These are phyloP conservation scores for Fraxinus sp. DNA, from an alignment of 305 asterid species.

Conservation along the genomic window DNA sequence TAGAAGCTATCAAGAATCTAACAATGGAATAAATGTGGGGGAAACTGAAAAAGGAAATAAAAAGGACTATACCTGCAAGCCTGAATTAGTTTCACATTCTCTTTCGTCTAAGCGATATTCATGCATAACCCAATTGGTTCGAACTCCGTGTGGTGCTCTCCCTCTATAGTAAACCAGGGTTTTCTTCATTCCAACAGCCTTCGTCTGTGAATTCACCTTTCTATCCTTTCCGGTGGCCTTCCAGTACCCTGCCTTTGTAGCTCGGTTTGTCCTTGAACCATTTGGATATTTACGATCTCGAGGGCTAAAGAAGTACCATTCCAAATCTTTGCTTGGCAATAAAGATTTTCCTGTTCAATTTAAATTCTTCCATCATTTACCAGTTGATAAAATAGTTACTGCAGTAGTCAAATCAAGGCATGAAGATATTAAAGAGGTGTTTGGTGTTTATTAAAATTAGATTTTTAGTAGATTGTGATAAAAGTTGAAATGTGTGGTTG, in stretches of 20 bases:
- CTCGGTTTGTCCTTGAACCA: conserved; percentile 90
- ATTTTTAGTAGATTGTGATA: no score
- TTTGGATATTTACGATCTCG: conserved; percentile 90
- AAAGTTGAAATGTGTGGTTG: no score
- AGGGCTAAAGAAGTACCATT: conserved; percentile 96
- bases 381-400: background rate
- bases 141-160: conserved; percentile 92
- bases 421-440: background rate
- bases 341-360: conserved; percentile 65
- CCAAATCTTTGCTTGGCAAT: conserved; percentile 91
- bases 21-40: background rate
- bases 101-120: conserved; percentile 88
- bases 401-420: background rate
- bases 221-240: conserved; percentile 96
- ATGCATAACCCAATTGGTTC: conserved; percentile 96
- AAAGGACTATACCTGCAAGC: conserved; percentile 57
- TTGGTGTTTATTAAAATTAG: no score
- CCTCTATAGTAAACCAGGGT: conserved; percentile 95
- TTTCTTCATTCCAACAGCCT: conserved; percentile 91
- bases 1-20: background rate
- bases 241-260: conserved; percentile 92
- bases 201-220: conserved; percentile 73
- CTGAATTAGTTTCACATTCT: conserved; percentile 66
- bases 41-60: background rate
- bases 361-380: background rate